Base-by-base conservation (phyloP, 2,329 filamentous ascomycete genomes). In the Beauveria scarabaeidicola region DNA sequence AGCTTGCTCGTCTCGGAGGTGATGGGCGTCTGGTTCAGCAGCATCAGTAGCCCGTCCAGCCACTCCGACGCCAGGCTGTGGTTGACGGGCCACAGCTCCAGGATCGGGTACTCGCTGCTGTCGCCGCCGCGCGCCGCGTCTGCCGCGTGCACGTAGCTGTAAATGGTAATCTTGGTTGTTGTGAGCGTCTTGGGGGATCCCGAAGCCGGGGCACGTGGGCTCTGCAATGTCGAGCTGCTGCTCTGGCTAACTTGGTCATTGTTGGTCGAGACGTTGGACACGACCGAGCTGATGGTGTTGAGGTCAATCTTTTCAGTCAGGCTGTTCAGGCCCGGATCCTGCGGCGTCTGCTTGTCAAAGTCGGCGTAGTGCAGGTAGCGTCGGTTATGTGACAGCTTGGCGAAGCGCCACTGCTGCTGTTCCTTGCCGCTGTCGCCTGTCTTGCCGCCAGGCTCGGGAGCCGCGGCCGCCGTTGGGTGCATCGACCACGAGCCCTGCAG, bases 1-100 rank as follows among this genome's bases (percentile, higher is more conserved):
- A 97, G 77, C 73, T 94, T 95, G 70, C 88, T 93, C 40, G 94
- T 97, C 75, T 97, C 93, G 3, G 91, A 85, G n/a, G 94, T 99
- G 70, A 99, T 97, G 21, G 94, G 94, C 61, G 92, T 85, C 73
- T 99, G 94, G 69, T 95, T 91, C 25, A 99, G 81, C 58, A 99
- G 79, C 91, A 99, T 96, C 60, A 97, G 80, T 64, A 99, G 76
- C 1, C 94, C 94, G 71, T 99, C 94, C 5, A 99, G 81, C 94
- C 94, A 99, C 74, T 99, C 94, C 0, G 91, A 95, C 10, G 94
- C 94, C 52, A 94, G 77, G 64, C 85, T 90, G 69, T 94, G 88
- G 61, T 85, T 89, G 61, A 85, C 78, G 6, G 93, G 92, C 71
- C 91, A 86, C 56, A 99, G 80, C n/a, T 87, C 90, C 58, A 99